Conservation (phyloP, 2,329 filamentous ascomycete genomes). For the Apiospora hydei region DNA sequence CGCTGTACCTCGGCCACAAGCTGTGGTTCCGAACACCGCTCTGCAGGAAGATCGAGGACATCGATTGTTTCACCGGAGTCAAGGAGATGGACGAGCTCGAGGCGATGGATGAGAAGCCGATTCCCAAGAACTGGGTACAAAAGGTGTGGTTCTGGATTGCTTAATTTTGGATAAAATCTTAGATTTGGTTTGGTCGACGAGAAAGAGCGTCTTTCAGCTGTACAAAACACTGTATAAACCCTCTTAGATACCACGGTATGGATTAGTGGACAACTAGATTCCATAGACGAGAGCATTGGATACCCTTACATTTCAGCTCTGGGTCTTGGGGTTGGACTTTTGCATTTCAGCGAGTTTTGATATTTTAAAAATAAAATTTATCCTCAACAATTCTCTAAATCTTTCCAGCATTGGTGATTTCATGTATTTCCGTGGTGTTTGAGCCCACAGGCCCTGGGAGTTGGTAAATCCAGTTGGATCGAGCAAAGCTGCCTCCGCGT, state of each 20-base stretch:
- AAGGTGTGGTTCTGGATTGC: conserved; percentile 65
- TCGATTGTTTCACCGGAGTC: conserved; percentile 65
- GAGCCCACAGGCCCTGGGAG: background rate
- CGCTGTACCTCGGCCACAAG: conserved; percentile 69
- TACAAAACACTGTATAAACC: conserved; percentile 6
- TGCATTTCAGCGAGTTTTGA: background rate
- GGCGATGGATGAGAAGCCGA: conserved; percentile 53
- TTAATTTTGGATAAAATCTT: conserved; percentile 34
- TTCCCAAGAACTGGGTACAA: conserved; percentile 59
- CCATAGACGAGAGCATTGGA: conserved; percentile 15
- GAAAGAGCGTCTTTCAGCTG: background rate
- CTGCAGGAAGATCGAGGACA: conserved; percentile 52
- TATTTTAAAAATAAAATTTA: background rate
- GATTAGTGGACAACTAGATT: background rate
- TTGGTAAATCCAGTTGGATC: too few relatives aligned
- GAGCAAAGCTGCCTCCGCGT: background rate
- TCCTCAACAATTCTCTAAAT: background rate
- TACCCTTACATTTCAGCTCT: conserved; percentile 2
- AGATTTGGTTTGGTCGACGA: background rate
- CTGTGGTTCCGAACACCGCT: conserved; percentile 52
- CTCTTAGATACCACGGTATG: background rate
- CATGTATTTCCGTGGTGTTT: background rate
- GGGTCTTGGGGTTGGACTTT: too few relatives aligned
- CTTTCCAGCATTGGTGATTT: background rate
- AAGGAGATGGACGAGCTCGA: conserved; percentile 68